phyloP scores from a whole-genome alignment of 345 rosid genomes.

The Eucalyptus globulus region DNA sequence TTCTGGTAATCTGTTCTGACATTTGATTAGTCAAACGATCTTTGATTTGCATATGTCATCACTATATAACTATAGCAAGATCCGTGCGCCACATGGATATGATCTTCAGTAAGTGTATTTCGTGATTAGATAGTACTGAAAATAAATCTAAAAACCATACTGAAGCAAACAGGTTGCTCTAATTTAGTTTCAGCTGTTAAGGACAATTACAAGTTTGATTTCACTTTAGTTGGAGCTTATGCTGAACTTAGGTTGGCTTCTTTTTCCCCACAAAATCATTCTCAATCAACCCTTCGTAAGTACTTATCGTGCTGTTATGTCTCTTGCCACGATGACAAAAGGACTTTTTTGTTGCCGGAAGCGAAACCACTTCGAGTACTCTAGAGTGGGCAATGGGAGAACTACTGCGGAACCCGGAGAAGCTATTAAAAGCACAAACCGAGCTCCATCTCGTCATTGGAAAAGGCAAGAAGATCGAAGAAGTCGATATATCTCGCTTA shows the following conservation, averaged over 20 bases:
- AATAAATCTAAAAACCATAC: background rate
- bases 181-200: background rate
- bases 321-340: background rate
- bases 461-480: slow-evolving; percentile 7
- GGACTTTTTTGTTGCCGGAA: slow-evolving; percentile 30
- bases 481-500: slow-evolving; percentile 11
- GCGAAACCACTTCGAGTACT: slow-evolving; percentile 34
- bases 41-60: background rate
- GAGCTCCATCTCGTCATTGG: slow-evolving; percentile 23
- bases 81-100: background rate
- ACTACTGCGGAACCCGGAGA: slow-evolving; percentile 13
- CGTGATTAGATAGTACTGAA: background rate
- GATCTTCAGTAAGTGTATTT: background rate
- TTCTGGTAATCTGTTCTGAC: background rate
- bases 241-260: background rate
- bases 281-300: background rate
- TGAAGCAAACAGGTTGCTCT: background rate
- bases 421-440: slow-evolving; percentile 5
- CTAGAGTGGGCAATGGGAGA: slow-evolving; percentile 60
- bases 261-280: background rate
- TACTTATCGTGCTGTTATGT: background rate
- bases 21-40: background rate
- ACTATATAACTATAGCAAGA: background rate
- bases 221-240: background rate
- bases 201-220: background rate